Evolutionary conservation across 306 rosid species (phyloP).

Genomic region (Cucurbita maxima): DNA sequence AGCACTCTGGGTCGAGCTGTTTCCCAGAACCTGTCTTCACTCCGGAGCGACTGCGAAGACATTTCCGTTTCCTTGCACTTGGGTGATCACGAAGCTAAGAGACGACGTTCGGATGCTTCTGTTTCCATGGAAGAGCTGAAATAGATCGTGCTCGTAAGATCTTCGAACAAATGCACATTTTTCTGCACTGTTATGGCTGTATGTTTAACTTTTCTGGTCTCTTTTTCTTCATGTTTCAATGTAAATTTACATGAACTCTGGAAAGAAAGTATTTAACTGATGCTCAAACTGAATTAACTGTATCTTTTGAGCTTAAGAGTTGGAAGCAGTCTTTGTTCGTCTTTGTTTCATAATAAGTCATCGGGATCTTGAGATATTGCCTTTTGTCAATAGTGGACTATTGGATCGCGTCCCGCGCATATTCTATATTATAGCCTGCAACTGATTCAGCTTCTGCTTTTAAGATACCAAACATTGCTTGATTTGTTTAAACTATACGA

Average conservation of each 20-base stretch:
- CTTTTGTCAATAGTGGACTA: too few species aligned
- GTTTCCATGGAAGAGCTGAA: constrained; percentile 55
- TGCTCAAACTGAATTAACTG: background rate
- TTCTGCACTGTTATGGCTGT: background rate
- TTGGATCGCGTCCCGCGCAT: too few species aligned
- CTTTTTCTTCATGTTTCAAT: background rate
- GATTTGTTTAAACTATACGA: too few species aligned
- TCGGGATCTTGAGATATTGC: too few species aligned
- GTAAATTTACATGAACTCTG: background rate
- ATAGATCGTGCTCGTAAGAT: constrained; percentile 6
- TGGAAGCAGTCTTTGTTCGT: background rate
- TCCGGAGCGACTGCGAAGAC: constrained; percentile 57
- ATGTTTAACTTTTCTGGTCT: background rate
- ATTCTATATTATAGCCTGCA: too few species aligned
- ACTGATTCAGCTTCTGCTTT: too few species aligned
- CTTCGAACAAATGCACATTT: background rate
- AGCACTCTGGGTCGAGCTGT: constrained; percentile 22
- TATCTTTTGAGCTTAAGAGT: background rate
- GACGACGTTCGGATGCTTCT: constrained; percentile 72
- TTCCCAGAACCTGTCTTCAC: constrained; percentile 57
- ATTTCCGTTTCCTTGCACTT: constrained; percentile 67
- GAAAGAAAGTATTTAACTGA: background rate
- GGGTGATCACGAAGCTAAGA: constrained; percentile 88
- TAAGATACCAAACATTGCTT: too few species aligned
- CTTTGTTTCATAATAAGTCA: too few species aligned